A percentile compares a stretch with the other conserved stretches of the same genome.
These are phyloP conservation scores for Aspergillus pseudoglaucus DNA, from an alignment of 2,329 filamentous ascomycete species.

Conservation along the genomic window DNA sequence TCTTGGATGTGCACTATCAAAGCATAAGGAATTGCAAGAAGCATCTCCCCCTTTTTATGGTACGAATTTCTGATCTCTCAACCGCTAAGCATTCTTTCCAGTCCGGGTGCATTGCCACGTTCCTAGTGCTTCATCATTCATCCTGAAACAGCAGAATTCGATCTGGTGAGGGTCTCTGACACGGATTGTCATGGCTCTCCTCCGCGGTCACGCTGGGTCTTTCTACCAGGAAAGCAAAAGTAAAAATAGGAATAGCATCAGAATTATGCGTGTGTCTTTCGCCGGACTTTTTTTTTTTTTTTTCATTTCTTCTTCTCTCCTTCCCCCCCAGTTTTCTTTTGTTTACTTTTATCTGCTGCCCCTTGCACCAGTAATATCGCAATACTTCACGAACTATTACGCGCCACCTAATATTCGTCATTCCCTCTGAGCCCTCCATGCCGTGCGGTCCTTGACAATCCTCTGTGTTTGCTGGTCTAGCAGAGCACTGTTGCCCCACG, in stretches of 20 bases:
- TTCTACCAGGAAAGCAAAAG: background rate
- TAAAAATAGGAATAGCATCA: background rate
- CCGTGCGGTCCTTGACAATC: conserved; percentile 5
- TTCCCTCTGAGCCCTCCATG: background rate
- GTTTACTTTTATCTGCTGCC: background rate
- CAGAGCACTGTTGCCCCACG: conserved; percentile 7
- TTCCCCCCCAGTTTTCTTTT: background rate
- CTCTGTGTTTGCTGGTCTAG: conserved; percentile 1
- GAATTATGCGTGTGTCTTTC: background rate
- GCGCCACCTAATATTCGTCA: background rate
- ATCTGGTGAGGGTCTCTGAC: conserved; percentile 8
- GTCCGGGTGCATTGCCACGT: background rate
- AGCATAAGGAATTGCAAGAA: too few species aligned
- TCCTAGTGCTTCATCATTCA: conserved; percentile 14
- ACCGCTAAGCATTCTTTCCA: too few species aligned
- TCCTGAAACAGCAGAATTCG: conserved; percentile 14
- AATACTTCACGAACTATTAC: background rate
- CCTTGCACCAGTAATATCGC: background rate
- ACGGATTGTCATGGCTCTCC: conserved; percentile 11
- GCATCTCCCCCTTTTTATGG: background rate
- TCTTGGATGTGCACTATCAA: too few species aligned
- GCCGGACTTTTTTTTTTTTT: background rate
- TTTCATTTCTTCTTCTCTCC: background rate
- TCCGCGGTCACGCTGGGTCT: background rate
- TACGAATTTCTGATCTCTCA: background rate